These are phyloP conservation scores for Aspergillus tanneri DNA, from an alignment of 2,329 filamentous ascomycete genomes.

Conservation along the genomic window DNA sequence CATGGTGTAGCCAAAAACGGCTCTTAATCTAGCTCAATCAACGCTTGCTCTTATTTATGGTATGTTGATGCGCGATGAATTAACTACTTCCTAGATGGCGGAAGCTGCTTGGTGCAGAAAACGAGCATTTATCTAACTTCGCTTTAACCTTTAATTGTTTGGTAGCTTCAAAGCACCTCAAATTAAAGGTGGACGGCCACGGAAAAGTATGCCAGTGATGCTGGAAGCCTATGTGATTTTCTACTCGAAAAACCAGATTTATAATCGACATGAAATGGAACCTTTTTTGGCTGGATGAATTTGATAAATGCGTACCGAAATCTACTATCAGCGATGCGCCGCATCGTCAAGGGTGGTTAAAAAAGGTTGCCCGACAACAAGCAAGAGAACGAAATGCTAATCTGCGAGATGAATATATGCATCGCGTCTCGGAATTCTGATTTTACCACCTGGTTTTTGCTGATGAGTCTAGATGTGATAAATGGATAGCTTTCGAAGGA, in stretches of 20 bases:
- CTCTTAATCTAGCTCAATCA: conserved; percentile 1
- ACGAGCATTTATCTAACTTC: not conserved
- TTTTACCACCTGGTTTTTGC: not conserved
- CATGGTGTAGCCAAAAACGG: no score
- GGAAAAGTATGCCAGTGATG: conserved; percentile 28
- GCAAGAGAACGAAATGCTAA: conserved; percentile 34
- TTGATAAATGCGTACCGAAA: conserved; percentile 14
- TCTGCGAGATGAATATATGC: conserved; percentile 33
- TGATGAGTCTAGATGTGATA: conserved; percentile 35
- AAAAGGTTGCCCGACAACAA: conserved; percentile 31
- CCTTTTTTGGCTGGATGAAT: conserved; percentile 30
- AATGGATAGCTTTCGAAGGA: conserved; percentile 32
- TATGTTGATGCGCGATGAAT: not conserved
- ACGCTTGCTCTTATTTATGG: not conserved
- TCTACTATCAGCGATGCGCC: conserved; percentile 27
- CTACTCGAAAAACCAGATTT: conserved; percentile 32
- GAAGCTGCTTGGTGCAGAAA: conserved; percentile 2
- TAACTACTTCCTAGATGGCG: conserved; percentile 1
- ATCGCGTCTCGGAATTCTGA: conserved; percentile 30
- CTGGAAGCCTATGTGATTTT: conserved; percentile 31
- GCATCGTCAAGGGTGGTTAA: conserved; percentile 26
- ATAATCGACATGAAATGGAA: conserved; percentile 32
- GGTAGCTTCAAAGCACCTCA: conserved; percentile 15
- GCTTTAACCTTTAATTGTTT: conserved; percentile 7
- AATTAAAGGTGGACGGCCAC: conserved; percentile 16